phyloP scores from a whole-genome alignment of 108 stramenopile genomes.

The Nannochloropsis salina region DNA sequence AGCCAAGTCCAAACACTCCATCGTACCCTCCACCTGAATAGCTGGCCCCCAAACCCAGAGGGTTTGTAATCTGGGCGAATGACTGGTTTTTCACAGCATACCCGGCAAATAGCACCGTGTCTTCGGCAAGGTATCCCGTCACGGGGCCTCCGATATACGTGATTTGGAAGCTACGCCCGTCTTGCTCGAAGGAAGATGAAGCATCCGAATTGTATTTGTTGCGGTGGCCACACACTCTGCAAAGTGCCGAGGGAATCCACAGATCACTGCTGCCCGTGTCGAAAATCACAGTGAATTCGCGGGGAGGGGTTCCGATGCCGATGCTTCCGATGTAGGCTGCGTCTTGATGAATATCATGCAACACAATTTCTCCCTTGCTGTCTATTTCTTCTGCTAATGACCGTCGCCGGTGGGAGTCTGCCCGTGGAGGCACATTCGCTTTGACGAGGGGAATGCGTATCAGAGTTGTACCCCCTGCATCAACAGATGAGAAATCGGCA shows the following conservation, averaged over 20 bases:
- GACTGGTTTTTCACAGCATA: slow-evolving; percentile 48
- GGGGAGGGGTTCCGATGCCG: slow-evolving; percentile 39
- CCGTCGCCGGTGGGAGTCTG: neutral
- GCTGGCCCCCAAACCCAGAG: slow-evolving; percentile 91
- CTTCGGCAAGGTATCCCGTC: slow-evolving; percentile 54
- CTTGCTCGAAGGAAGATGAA: slow-evolving; percentile 52
- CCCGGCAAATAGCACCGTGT: slow-evolving; percentile 55
- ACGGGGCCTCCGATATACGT: slow-evolving; percentile 82
- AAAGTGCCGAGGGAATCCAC: slow-evolving; percentile 87
- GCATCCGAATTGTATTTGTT: slow-evolving; percentile 55
- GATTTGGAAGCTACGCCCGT: slow-evolving; percentile 77
- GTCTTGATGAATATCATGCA: neutral
- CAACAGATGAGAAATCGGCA: no score
- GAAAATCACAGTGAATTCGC: slow-evolving; percentile 56
- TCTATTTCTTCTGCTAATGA: neutral
- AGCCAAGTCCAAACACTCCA: slow-evolving; percentile 95
- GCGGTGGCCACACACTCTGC: slow-evolving; percentile 61
- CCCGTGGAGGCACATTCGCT: neutral
- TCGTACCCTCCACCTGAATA: slow-evolving; percentile 89
- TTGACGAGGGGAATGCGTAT: slow-evolving; percentile 13
- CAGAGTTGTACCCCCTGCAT: neutral
- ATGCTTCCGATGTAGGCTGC: slow-evolving; percentile 20
- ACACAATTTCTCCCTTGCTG: neutral
- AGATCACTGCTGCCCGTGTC: slow-evolving; percentile 94
- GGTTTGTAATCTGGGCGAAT: slow-evolving; percentile 70